Base-by-base conservation (phyloP, 2,329 filamentous ascomycete species). In the Xylariales sp. region DNA sequence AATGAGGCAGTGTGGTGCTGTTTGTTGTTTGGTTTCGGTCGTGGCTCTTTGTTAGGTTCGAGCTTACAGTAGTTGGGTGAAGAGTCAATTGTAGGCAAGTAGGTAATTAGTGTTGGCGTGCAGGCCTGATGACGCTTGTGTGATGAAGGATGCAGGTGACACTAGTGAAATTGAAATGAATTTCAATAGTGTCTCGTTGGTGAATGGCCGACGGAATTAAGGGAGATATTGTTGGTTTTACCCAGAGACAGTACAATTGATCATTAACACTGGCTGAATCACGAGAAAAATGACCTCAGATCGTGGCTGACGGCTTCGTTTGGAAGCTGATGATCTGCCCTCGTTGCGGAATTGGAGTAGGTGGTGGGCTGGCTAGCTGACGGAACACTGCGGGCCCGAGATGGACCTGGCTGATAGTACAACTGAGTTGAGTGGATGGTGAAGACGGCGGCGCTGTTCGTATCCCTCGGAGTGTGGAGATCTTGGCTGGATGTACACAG, bases 231-330 rank as follows among this genome's bases (percentile, higher is more conserved):
- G n/a, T n/a, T 31, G 28, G 12, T 31, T 31, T 31, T n/a, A n/a
- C 28, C n/a, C 28, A 32, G 14, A 10, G 9, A 33, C 5, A 33
- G 14, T 18, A 33, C n/a, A 33, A 33, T 4, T 16, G 29, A 21
- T 12, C 12, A 19, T 36, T 19, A n/a, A 36, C 15, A 36, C 12
- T 22, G 20, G 16, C 22, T 10, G 28, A 25, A 25, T 27, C 20
- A 12, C n/a, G 31, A 16, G 31, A 38, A 38, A n/a, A 38, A 38
- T 21, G 35, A 27, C 28, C n/a, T 18, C 16, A 38, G 35, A 24
- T 38, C 35, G 35, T 27, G 36, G 36, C 36, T 39, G 36, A 39
- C 20, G 31, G 36, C 36, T 39, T 39, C 25, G 36, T 29, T 39
- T 19, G 20, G 25, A 39, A 38, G 35, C 35, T 24, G 35, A 27